These are phyloP conservation scores for Phytophthora fragariae DNA, from an alignment of 352 stramenopile genomes.

Conservation along the genomic window DNA sequence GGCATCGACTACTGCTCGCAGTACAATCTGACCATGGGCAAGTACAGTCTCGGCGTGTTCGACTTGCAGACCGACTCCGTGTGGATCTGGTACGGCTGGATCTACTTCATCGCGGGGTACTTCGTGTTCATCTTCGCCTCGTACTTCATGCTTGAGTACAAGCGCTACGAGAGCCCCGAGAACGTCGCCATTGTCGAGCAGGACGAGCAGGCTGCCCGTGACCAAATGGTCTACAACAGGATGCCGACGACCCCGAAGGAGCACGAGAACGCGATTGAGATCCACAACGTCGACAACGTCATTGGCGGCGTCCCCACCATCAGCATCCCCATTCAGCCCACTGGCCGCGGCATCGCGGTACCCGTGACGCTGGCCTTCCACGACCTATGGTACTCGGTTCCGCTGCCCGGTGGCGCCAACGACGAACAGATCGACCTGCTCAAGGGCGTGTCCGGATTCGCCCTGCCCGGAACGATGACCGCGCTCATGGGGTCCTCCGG, in stretches of 20 bases:
- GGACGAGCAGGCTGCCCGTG: slow-evolving; percentile 17
- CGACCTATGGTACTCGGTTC: slow-evolving; percentile 54
- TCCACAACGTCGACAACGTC: too few species aligned
- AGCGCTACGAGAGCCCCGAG: slow-evolving; percentile 32
- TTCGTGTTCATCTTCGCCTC: slow-evolving; percentile 40
- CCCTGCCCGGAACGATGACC: slow-evolving; percentile 47
- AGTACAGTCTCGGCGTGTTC: slow-evolving; percentile 61
- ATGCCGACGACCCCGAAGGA: slow-evolving; percentile 35
- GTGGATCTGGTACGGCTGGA: slow-evolving; percentile 69
- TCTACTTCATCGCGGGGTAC: slow-evolving; percentile 54
- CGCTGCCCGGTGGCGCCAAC: slow-evolving; percentile 25
- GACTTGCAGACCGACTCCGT: slow-evolving; percentile 44
- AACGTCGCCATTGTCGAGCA: slow-evolving; percentile 32
- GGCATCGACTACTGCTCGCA: slow-evolving; percentile 57
- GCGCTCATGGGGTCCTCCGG: slow-evolving; percentile 61
- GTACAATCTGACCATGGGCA: slow-evolving; percentile 39
- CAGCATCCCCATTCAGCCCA: slow-evolving; percentile 22
- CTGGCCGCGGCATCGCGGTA: slow-evolving; percentile 27
- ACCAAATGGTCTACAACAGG: slow-evolving; percentile 28
- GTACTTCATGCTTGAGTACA: slow-evolving; percentile 27
- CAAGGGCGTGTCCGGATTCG: slow-evolving; percentile 45
- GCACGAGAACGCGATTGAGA: too few species aligned
- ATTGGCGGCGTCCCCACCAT: slow-evolving; percentile 15
- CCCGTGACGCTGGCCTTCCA: slow-evolving; percentile 50
- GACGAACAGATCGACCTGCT: slow-evolving; percentile 47